Evolutionary conservation across 805 yeast genomes (phyloP).

Genomic region (Kazachstania taianensis): DNA sequence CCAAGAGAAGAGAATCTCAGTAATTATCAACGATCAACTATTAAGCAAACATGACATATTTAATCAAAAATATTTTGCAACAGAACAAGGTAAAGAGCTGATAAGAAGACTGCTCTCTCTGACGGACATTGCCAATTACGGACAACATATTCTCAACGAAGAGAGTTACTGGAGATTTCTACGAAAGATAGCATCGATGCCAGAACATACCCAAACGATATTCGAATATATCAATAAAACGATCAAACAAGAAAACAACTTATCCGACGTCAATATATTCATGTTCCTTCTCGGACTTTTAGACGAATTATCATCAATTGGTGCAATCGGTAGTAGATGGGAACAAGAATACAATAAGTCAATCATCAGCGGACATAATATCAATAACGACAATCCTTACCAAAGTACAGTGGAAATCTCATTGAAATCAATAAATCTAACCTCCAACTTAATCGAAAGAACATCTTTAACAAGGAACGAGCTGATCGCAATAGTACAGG

Average conservation of each 20-base stretch:
- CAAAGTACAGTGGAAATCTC: constrained; percentile 49
- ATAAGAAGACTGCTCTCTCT: constrained; percentile 34
- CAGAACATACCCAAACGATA: constrained; percentile 34
- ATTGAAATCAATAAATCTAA: constrained; percentile 50
- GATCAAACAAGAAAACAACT: constrained; percentile 23
- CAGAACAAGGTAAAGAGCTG: constrained; percentile 38
- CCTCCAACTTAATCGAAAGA: constrained; percentile 39
- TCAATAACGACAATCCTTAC: constrained; percentile 38
- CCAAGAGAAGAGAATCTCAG: constrained; percentile 14
- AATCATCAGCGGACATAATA: constrained; percentile 35
- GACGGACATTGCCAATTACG: constrained; percentile 18
- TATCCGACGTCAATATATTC: constrained; percentile 42
- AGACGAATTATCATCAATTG: constrained; percentile 73
- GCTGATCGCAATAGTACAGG: constrained; percentile 56
- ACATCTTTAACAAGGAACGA: constrained; percentile 26
- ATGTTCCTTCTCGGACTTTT: constrained; percentile 59
- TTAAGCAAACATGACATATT: constrained; percentile 26
- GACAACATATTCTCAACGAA: constrained; percentile 37
- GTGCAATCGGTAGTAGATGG: constrained; percentile 69
- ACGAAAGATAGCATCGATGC: constrained; percentile 38
- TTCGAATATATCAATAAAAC: constrained; percentile 39
- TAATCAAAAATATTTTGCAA: constrained; percentile 25
- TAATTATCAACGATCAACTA: constrained; percentile 23
- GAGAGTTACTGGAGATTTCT: constrained; percentile 47
- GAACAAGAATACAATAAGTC: constrained; percentile 51